Base-by-base conservation (phyloP, 495 filamentous ascomycete species). In the Durotheca rogersii region DNA sequence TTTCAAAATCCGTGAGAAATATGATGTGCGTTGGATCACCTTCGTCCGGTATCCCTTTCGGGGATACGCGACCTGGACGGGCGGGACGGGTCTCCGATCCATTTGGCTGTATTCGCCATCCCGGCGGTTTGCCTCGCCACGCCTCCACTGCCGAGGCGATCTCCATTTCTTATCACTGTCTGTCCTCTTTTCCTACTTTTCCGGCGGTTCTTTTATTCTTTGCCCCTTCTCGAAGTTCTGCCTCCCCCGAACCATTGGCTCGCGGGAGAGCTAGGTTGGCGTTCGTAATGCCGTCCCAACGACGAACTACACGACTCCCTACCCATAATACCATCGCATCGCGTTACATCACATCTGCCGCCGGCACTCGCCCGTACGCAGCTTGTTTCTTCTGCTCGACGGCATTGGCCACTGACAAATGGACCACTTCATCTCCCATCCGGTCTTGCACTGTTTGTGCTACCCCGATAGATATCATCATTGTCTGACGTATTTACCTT, bases 261-360 rank as follows among this genome's bases (percentile, higher is more conserved):
- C 50, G 29, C 41, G 49, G 47, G 40, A 31, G 34, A n/a, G 56
- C 56, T 50, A 59, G 50, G 56, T 41, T 42, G 35, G 44, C 32
- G 34, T 42, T 53, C 44, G 45, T 23, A 43, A 53, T 50, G 35
- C 35, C 40, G 46, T 32, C 29, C 32, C 21, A 41, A 23, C 51
- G 41, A 44, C 39, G 41, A 35, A 46, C 29, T 39, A 41, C n/a
- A n/a, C n/a, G n/a, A n/a, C n/a, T n/a, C n/a, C n/a, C n/a, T n/a
- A n/a, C n/a, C 30, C 21, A 51, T 36, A 37, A 54, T 46, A 36
- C 31, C 19, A 46, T 36, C 31, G 32, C 32, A 29, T 46, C 42
- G 52, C 52, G 40, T 45, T 40, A 40, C 40, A 45, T 45, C 45
- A 40, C 40, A 45, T 50, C 45, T 53, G 23, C 53, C 49, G 49